Base-by-base conservation (phyloP, 2,329 filamentous ascomycete species). In the Myriosclerotinia curreyana region DNA sequence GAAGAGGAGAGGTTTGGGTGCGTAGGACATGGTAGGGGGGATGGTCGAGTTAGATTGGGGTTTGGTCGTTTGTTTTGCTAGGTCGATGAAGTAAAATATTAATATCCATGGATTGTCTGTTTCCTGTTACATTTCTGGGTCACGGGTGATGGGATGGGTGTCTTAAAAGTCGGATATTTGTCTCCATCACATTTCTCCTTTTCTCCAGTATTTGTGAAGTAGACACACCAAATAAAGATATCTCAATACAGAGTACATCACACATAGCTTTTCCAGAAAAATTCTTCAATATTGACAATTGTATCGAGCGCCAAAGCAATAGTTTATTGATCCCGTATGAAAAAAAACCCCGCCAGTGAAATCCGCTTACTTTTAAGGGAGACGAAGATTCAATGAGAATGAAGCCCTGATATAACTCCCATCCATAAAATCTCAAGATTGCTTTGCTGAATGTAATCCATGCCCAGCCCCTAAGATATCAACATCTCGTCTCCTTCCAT, bases 1-100 rank as follows among this genome's bases (percentile, higher is more conserved):
- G n/a, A 76, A 75, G 68, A 73, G 72, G 62, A 72, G 70, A 50
- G 75, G 75, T 2, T 66, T 77, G 31, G 75, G 76, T 53, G 74
- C 75, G n/a, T 76, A 66, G 55, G 20, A 8, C 11, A 36, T n/a
- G n/a, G n/a, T n/a, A n/a, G n/a, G n/a, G 67, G 9, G 14, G 40
- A 3, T 25, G 51, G 34, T 17, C 11, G 50, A 34, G 38, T 11
- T 52, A 58, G 52, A 34, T 17, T n/a, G 15, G 38, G 15, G 14
- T 5, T n/a, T n/a, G n/a, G 44, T 28, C 22, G 28, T 36, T n/a
- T 63, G 42, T n/a, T 59, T 36, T n/a, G 22, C 34, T 48, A 20
- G 20, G 5, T 17, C 28, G 22, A 17, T 17, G 7, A 28, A 53
- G 59, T 28, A 54, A 22, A 20, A 34, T 38, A 17, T 50, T 44